Percentiles rank a stretch among this genome's conserved stretches.
Conservation (phyloP, 2,329 filamentous ascomycete genomes). For the Alternaria triticina region DNA sequence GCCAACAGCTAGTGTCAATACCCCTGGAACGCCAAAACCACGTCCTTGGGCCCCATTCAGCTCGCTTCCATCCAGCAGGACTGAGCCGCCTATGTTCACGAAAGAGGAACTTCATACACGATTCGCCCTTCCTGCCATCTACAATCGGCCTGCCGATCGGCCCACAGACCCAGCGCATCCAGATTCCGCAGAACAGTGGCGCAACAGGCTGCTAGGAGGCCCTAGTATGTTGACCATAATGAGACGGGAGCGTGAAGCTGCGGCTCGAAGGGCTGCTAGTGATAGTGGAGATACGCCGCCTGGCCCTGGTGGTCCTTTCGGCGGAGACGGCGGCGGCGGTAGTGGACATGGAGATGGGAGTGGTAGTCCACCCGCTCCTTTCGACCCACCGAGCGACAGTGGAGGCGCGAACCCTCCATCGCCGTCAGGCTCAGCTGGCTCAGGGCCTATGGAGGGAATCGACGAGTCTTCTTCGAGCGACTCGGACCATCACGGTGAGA, state of each 20-base stretch:
- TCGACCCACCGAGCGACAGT: background rate
- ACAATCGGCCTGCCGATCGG: background rate
- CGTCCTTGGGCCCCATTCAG: background rate
- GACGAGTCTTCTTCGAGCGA: background rate
- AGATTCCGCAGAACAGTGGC: background rate
- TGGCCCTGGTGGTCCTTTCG: background rate
- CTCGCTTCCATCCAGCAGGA: background rate
- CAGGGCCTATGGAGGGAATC: background rate
- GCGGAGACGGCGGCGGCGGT: background rate
- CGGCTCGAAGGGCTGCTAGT: background rate
- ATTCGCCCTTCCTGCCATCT: background rate
- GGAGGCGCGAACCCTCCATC: background rate
- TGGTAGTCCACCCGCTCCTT: background rate
- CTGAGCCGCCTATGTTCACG: background rate
- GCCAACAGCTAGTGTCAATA: accelerated
- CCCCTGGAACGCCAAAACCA: too few relatives aligned
- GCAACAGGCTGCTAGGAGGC: background rate
- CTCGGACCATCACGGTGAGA: background rate
- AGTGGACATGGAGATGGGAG: background rate
- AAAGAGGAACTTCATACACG: background rate
- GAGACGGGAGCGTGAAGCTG: background rate
- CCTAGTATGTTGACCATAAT: background rate
- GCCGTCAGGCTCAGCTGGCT: background rate
- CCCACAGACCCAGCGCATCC: background rate
- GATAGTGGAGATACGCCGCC: background rate